Evolutionary conservation across 345 rosid species (phyloP).

Genomic region (Hibiscus trionum): DNA sequence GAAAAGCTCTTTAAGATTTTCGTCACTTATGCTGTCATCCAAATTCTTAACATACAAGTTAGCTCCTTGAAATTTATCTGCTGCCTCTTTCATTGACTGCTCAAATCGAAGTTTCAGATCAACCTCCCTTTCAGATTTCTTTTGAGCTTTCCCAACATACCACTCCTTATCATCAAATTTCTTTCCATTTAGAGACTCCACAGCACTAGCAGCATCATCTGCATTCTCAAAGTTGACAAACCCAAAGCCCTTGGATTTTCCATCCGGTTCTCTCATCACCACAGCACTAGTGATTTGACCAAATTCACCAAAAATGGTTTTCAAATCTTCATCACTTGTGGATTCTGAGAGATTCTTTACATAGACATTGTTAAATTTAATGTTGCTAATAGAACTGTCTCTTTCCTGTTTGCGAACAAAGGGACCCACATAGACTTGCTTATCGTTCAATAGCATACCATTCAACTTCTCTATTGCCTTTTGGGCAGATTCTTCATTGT

Average conservation of each 20-base stretch:
- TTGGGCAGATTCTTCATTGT: conserved; percentile 69
- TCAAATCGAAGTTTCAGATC: conserved; percentile 68
- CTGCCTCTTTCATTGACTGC: conserved; percentile 76
- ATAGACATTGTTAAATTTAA: conserved; percentile 76
- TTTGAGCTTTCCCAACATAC: conserved; percentile 96
- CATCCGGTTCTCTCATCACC: conserved; percentile 83
- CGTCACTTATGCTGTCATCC: conserved; percentile 81
- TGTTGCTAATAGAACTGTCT: conserved; percentile 38
- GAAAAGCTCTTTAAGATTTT: conserved; percentile 72
- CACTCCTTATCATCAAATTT: conserved; percentile 86
- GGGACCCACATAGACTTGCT: conserved; percentile 92
- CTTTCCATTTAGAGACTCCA: conserved; percentile 74
- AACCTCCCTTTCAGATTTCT: conserved; percentile 74
- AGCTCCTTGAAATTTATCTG: conserved; percentile 74
- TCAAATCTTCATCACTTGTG: conserved; percentile 72
- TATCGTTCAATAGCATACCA: conserved; percentile 91
- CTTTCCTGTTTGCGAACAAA: conserved; percentile 93
- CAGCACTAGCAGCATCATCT: conserved; percentile 81
- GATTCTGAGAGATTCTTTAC: conserved; percentile 76
- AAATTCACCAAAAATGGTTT: conserved; percentile 59
- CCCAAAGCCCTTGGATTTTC: conserved; percentile 86
- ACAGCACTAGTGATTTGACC: conserved; percentile 78
- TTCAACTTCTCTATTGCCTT: conserved; percentile 69
- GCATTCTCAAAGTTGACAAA: conserved; percentile 80
- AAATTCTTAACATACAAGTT: conserved; percentile 86